Conservation (phyloP, 768 basidiomycete genomes). For the Kwoniella newhampshirensis region DNA sequence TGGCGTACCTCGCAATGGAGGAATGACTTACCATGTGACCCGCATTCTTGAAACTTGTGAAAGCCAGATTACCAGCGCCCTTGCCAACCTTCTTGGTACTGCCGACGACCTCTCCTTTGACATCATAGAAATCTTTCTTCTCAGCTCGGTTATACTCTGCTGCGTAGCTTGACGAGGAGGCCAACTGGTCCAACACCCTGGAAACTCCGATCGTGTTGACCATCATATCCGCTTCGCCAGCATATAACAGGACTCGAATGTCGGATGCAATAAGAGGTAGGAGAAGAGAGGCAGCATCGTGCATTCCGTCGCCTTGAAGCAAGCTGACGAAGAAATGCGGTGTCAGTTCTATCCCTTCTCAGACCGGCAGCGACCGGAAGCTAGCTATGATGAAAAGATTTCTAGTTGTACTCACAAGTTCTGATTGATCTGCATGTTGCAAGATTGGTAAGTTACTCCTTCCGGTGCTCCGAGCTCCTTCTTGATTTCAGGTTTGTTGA, state of each 20-base stretch:
- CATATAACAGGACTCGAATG: constrained; percentile 79
- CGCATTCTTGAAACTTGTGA: constrained; percentile 72
- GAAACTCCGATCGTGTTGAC: constrained; percentile 46
- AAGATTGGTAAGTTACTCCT: constrained; percentile 50
- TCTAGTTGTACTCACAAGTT: constrained; percentile 60
- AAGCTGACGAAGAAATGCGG: constrained; percentile 29
- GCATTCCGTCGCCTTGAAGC: constrained; percentile 80
- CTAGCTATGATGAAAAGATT: neutral
- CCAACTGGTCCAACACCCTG: constrained; percentile 63
- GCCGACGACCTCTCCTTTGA: constrained; percentile 64
- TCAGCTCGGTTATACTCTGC: constrained; percentile 61
- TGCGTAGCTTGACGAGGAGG: constrained; percentile 61
- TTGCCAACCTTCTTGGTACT: constrained; percentile 70
- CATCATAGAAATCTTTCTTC: constrained; percentile 60
- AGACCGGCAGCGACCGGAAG: neutral
- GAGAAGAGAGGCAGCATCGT: constrained; percentile 74
- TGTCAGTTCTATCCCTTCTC: neutral
- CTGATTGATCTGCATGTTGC: constrained; percentile 68
- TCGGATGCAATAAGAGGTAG: constrained; percentile 79
- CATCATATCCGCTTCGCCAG: constrained; percentile 20
- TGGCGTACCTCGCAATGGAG: neutral
- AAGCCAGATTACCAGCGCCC: constrained; percentile 78
- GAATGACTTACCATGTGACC: constrained; percentile 61
- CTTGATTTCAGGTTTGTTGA: constrained; percentile 77
- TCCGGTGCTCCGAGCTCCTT: constrained; percentile 60